phyloP scores from a whole-genome alignment of 306 rosid species.

The Lathyrus tuberosus region DNA sequence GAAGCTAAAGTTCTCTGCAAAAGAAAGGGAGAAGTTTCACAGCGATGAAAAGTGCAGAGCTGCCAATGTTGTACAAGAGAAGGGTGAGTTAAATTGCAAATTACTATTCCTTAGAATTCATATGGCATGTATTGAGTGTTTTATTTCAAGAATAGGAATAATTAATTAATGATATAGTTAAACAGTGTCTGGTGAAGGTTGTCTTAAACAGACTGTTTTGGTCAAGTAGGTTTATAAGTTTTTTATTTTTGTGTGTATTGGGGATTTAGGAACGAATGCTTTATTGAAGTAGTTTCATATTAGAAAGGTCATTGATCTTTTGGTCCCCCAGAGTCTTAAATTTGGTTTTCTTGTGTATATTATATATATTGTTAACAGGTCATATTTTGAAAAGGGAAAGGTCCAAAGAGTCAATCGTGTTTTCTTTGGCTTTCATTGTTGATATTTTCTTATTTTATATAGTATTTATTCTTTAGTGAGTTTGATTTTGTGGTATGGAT shows the following conservation, averaged over 20 bases:
- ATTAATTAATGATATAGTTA: not conserved
- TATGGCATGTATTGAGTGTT: conserved; percentile 22
- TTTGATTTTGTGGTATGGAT: conserved; percentile 24
- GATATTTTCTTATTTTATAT: conserved; percentile 13
- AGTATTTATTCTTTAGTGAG: conserved; percentile 29
- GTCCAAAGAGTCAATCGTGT: no score
- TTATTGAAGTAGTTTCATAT: not conserved
- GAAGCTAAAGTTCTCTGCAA: conserved; percentile 58
- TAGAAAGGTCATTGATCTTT: not conserved
- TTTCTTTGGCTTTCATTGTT: not conserved
- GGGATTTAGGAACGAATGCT: not conserved
- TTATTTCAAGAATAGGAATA: conserved; percentile 37
- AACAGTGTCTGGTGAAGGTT: conserved; percentile 13
- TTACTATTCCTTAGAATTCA: conserved; percentile 26
- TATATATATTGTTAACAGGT: not conserved
- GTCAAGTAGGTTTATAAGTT: conserved; percentile 4
- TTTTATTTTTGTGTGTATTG: not conserved
- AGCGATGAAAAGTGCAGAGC: conserved; percentile 60
- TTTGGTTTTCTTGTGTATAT: conserved; percentile 1
- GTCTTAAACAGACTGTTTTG: conserved; percentile 6
- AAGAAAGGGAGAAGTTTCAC: conserved; percentile 58
- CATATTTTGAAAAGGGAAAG: no score
- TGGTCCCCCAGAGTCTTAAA: conserved; percentile 2
- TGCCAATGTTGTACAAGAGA: conserved; percentile 62
- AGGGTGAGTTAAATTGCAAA: conserved; percentile 51